phyloP scores from a whole-genome alignment of 2,329 filamentous ascomycete genomes.

The Cadophora malorum region DNA sequence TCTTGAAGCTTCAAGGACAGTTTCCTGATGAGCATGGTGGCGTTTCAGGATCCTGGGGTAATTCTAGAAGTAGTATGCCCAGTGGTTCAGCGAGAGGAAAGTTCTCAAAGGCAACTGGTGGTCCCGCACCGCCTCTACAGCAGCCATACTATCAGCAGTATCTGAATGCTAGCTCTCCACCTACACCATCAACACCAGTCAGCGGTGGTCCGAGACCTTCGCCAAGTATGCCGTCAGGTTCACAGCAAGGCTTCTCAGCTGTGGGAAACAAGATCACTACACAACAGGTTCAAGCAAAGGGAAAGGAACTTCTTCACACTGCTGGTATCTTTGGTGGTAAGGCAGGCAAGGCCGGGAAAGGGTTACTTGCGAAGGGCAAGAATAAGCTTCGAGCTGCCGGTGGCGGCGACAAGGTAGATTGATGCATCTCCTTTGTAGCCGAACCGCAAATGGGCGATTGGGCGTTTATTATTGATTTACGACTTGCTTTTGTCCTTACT shows the following conservation, averaged over 20 bases:
- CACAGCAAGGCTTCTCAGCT: constrained; percentile 40
- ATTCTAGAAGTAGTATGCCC: constrained; percentile 28
- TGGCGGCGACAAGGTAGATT: constrained; percentile 86
- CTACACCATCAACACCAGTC: constrained; percentile 34
- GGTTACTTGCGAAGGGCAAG: constrained; percentile 87
- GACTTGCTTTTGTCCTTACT: constrained; percentile 23
- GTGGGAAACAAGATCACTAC: constrained; percentile 40
- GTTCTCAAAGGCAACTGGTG: constrained; percentile 33
- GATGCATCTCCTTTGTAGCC: constrained; percentile 53
- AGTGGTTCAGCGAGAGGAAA: constrained; percentile 35
- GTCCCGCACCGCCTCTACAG: constrained; percentile 40
- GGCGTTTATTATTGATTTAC: constrained; percentile 39
- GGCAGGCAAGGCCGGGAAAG: constrained; percentile 83
- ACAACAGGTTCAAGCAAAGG: constrained; percentile 63
- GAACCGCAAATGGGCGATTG: constrained; percentile 43
- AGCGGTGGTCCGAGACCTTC: constrained; percentile 29
- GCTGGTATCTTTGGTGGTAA: constrained; percentile 75
- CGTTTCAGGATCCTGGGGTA: constrained; percentile 37
- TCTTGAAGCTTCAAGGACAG: constrained; percentile 52
- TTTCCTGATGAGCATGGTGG: constrained; percentile 59
- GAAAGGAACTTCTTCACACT: constrained; percentile 87
- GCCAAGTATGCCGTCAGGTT: constrained; percentile 31
- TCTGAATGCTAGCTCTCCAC: constrained; percentile 54
- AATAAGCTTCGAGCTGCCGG: constrained; percentile 71
- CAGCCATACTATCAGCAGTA: constrained; percentile 64